Conservation (phyloP, 129 eudicot species). For the Tagetes erecta region DNA sequence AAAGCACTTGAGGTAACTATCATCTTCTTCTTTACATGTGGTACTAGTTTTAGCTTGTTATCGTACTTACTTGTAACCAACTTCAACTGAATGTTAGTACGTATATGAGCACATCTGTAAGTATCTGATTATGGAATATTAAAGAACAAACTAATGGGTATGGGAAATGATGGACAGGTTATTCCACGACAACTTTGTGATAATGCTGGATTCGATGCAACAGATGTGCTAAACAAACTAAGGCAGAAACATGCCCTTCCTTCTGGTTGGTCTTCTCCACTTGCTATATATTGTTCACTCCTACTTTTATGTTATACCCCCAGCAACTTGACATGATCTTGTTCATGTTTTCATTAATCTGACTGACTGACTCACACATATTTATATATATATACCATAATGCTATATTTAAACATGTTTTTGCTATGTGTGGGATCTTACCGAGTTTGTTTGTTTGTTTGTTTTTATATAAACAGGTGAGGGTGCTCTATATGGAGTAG, state of each 20-base stretch:
- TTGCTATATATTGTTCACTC: not conserved
- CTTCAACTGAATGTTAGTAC: too few relatives aligned
- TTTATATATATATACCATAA: too few relatives aligned
- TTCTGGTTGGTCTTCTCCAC: conserved; percentile 50
- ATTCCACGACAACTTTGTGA: conserved; percentile 95
- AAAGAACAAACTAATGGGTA: not conserved
- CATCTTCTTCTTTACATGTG: not conserved
- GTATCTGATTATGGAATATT: too few relatives aligned
- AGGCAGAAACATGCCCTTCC: conserved; percentile 94
- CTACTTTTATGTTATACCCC: not conserved
- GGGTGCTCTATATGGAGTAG: conserved; percentile 95
- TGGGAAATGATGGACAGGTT: conserved; percentile 43
- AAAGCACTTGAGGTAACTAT: conserved; percentile 91
- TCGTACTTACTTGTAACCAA: conserved; percentile 2
- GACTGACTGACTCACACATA: too few relatives aligned
- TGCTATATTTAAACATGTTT: too few relatives aligned
- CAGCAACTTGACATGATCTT: too few relatives aligned
- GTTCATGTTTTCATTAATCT: too few relatives aligned
- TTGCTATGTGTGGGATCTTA: too few relatives aligned
- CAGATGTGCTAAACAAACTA: conserved; percentile 89
- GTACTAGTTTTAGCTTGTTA: not conserved
- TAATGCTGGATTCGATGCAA: conserved; percentile 98
- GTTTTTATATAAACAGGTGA: conserved; percentile 53
- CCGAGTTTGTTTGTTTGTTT: too few relatives aligned
- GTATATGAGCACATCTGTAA: too few relatives aligned